Percentiles rank a stretch among this genome's conserved stretches.
phyloP scores from a whole-genome alignment of 2,329 filamentous ascomycete genomes.

The Myriosclerotinia curreyana region DNA sequence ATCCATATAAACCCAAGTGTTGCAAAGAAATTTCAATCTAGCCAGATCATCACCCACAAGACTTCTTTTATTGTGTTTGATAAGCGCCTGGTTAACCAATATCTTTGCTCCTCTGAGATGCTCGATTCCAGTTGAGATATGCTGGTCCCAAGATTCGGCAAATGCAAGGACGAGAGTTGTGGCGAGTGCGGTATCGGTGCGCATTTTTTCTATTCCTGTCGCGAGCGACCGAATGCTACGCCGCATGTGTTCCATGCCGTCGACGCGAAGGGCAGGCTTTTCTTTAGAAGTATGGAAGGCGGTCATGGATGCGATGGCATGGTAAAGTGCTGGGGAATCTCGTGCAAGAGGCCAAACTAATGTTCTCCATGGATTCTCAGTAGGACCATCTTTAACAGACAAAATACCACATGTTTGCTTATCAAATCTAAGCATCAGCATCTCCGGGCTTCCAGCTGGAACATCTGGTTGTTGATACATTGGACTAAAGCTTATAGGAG shows the following conservation, averaged over 20 bases:
- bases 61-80: constrained; percentile 44
- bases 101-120: constrained; percentile 66
- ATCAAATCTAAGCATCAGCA: constrained; percentile 61
- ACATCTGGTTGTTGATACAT: constrained; percentile 49
- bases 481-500: constrained; percentile 31
- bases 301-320: constrained; percentile 66
- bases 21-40: constrained; percentile 64
- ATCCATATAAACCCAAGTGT: constrained; percentile 73
- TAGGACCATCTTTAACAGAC: constrained; percentile 66
- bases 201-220: constrained; percentile 60
- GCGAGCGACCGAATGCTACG: constrained; percentile 58
- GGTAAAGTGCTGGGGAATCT: constrained; percentile 62
- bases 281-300: constrained; percentile 65
- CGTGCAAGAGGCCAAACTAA: constrained; percentile 66
- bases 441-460: constrained; percentile 53
- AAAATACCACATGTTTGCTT: constrained; percentile 66
- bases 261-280: constrained; percentile 53
- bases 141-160: constrained; percentile 68
- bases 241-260: constrained; percentile 68
- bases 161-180: constrained; percentile 69
- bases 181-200: constrained; percentile 62
- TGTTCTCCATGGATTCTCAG: constrained; percentile 69
- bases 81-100: constrained; percentile 58
- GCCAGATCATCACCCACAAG: constrained; percentile 49
- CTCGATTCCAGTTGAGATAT: constrained; percentile 65